phyloP scores from a whole-genome alignment of 1,139 yeast species.

The Debaryomyces robertsiae region DNA sequence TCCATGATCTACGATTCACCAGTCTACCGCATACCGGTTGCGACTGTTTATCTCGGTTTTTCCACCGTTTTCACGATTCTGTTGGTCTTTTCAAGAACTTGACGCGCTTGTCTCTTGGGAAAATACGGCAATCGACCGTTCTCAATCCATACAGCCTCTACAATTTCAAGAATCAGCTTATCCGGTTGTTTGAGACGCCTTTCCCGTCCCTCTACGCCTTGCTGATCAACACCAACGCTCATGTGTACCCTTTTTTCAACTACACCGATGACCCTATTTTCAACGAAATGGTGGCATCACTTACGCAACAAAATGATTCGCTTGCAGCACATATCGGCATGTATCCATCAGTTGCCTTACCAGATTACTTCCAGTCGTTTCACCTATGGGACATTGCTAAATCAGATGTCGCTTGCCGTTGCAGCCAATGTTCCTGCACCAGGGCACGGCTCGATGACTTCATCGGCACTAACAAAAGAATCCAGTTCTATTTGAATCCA shows the following conservation, averaged over 20 bases:
- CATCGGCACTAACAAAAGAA: constrained; percentile 14
- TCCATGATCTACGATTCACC: constrained; percentile 4
- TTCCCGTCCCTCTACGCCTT: constrained; percentile 1
- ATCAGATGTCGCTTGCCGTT: constrained; percentile 7
- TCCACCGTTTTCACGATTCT: constrained; percentile 8
- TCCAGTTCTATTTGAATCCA: constrained; percentile 20
- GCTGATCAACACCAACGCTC: constrained; percentile 14
- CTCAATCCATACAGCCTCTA: constrained; percentile 14
- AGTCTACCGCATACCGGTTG: constrained; percentile 10
- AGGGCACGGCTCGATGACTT: constrained; percentile 9
- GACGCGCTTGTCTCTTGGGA: constrained; percentile 8
- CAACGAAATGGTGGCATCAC: constrained; percentile 4
- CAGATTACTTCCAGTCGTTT: constrained; percentile 17
- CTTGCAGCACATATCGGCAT: constrained; percentile 5
- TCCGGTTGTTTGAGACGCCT: not conserved
- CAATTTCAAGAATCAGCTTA: constrained; percentile 12
- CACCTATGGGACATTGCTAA: constrained; percentile 14
- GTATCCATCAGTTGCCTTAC: constrained; percentile 1
- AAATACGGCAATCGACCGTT: constrained; percentile 14
- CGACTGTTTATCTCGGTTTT: constrained; percentile 13
- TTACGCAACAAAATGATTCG: constrained; percentile 11
- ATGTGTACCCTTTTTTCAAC: constrained; percentile 13
- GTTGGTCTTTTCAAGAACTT: not conserved
- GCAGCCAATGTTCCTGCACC: constrained; percentile 8
- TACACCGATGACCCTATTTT: constrained; percentile 9